Percentiles rank a stretch among this genome's conserved stretches.
phyloP scores from a whole-genome alignment of 1,284 basidiomycete genomes.

The Austropuccinia psidii region DNA sequence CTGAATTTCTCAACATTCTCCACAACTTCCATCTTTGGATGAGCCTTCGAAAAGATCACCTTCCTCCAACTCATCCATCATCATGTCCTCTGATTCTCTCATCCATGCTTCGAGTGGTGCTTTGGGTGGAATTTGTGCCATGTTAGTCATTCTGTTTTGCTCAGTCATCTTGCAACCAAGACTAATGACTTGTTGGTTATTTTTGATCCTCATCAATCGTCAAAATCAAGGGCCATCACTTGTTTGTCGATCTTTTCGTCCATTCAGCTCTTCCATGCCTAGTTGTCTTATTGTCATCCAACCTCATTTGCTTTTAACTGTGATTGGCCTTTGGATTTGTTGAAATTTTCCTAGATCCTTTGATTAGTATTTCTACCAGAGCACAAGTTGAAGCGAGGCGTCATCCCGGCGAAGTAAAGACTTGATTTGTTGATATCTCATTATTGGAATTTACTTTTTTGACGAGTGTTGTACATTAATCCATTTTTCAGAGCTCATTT shows the following conservation, averaged over 20 bases:
- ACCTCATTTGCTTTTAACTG: slow-evolving; percentile 13
- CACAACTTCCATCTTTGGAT: too few species aligned
- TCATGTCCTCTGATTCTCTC: slow-evolving; percentile 58
- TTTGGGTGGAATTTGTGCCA: slow-evolving; percentile 79
- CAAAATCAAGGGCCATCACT: slow-evolving; percentile 20
- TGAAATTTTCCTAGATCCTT: slow-evolving; percentile 57
- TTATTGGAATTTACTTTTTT: not conserved
- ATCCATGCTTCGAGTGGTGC: slow-evolving; percentile 87
- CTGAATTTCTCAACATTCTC: too few species aligned
- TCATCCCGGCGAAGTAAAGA: slow-evolving; percentile 59
- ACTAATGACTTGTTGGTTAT: not conserved
- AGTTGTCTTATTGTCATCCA: slow-evolving; percentile 27
- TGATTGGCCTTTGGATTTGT: slow-evolving; percentile 35
- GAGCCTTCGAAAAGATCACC: too few species aligned
- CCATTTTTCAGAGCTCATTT: slow-evolving; percentile 38
- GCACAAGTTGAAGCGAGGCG: slow-evolving; percentile 83
- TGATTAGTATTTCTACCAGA: slow-evolving; percentile 84
- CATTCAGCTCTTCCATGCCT: not conserved
- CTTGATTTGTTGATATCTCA: slow-evolving; percentile 50
- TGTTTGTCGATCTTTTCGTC: not conserved
- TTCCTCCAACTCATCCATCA: not conserved
- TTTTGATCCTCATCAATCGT: slow-evolving; percentile 37
- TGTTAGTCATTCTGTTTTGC: slow-evolving; percentile 54
- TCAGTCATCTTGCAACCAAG: not conserved
- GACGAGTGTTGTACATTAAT: too few species aligned